A percentile compares a stretch with the other conserved stretches of the same genome.
These are phyloP conservation scores for Ophiorrhiza pumila DNA, from an alignment of 257 asterid genomes.

Conservation along the genomic window DNA sequence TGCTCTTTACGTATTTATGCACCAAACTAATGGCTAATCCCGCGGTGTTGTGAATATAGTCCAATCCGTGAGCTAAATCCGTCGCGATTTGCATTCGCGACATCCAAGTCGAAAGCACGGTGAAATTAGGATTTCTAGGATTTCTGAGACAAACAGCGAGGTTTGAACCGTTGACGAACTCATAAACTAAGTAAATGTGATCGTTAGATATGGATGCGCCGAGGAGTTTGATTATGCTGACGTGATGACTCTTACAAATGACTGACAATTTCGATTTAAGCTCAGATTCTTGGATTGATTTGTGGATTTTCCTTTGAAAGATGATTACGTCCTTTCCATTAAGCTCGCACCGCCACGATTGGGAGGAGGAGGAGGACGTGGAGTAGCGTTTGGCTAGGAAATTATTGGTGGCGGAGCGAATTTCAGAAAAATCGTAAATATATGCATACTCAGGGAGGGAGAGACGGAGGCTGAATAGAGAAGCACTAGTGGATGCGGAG, in stretches of 20 bases:
- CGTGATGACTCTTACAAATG: slow-evolving; percentile 68
- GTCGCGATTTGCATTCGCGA: slow-evolving; percentile 88
- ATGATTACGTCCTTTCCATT: slow-evolving; percentile 60
- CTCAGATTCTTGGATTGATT: slow-evolving; percentile 37
- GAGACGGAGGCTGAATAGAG: slow-evolving; percentile 55
- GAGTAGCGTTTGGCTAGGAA: slow-evolving; percentile 77
- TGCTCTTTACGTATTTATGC: slow-evolving; percentile 89
- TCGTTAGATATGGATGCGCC: slow-evolving; percentile 74
- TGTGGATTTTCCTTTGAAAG: slow-evolving; percentile 68
- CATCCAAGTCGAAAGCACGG: slow-evolving; percentile 82
- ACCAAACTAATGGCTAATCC: slow-evolving; percentile 65
- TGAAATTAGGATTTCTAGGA: slow-evolving; percentile 58
- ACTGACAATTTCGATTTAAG: slow-evolving; percentile 48
- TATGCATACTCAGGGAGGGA: slow-evolving; percentile 56
- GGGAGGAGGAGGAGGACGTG: slow-evolving; percentile 70
- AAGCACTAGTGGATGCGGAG: slow-evolving; percentile 49
- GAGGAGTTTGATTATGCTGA: slow-evolving; percentile 67
- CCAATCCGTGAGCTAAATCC: slow-evolving; percentile 81
- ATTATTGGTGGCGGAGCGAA: slow-evolving; percentile 88
- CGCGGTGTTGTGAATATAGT: slow-evolving; percentile 76
- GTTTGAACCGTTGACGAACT: slow-evolving; percentile 59
- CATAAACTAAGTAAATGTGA: slow-evolving; percentile 74
- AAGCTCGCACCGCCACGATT: slow-evolving; percentile 80
- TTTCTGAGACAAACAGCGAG: slow-evolving; percentile 63
- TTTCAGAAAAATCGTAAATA: slow-evolving; percentile 73